Evolutionary conservation across 2,329 filamentous ascomycete species (phyloP).

Genomic region (Sarocladiaceae sp.): DNA sequence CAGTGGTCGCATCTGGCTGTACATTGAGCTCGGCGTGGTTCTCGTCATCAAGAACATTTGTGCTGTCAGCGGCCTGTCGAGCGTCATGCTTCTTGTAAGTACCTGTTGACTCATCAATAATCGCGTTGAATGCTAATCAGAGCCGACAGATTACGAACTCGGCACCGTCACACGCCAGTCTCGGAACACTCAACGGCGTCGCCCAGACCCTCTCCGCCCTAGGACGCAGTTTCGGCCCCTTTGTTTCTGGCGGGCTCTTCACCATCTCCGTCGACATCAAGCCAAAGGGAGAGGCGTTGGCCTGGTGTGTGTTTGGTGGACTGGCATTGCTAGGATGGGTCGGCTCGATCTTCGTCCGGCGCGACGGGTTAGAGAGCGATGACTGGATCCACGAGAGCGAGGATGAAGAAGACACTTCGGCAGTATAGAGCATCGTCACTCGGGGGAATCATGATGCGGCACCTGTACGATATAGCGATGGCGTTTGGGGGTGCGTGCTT

Average conservation of each 20-base stretch:
- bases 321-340: conserved; percentile 76
- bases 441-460: too few species aligned
- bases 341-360: conserved; percentile 70
- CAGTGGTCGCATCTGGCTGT: conserved; percentile 63
- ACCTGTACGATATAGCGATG: too few species aligned
- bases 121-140: background rate
- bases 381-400: conserved; percentile 36
- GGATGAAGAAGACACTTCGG: conserved; percentile 16
- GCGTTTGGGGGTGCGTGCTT: too few species aligned
- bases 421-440: background rate
- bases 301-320: conserved; percentile 83
- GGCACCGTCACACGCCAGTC: conserved; percentile 73
- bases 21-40: conserved; percentile 71
- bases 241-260: conserved; percentile 82
- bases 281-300: conserved; percentile 76
- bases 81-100: conserved; percentile 76
- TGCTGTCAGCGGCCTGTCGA: conserved; percentile 82
- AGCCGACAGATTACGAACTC: conserved; percentile 82
- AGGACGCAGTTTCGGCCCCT: conserved; percentile 81
- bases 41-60: conserved; percentile 86
- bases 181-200: conserved; percentile 87
- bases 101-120: background rate
- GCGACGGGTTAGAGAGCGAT: conserved; percentile 53
- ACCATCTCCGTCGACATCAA: conserved; percentile 66
- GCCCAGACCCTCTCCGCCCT: conserved; percentile 91